Conservation (phyloP, 495 filamentous ascomycete genomes). For the Penicillium parvum region DNA sequence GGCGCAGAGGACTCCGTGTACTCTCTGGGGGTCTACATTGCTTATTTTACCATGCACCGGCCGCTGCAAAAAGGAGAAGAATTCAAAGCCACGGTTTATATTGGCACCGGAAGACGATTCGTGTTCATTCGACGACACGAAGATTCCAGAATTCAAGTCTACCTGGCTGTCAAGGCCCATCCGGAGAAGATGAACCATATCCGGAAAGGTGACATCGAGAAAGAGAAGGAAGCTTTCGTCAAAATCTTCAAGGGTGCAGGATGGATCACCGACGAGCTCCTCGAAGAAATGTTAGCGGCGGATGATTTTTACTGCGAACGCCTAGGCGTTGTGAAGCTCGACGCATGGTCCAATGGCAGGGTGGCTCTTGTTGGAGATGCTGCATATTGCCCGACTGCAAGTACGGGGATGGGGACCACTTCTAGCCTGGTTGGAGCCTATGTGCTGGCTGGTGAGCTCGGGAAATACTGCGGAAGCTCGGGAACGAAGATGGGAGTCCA, state of each 20-base stretch:
- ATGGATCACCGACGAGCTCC: slow-evolving; percentile 39
- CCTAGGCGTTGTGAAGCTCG: slow-evolving; percentile 36
- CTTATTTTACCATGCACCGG: slow-evolving; percentile 38
- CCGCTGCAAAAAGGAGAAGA: slow-evolving; percentile 28
- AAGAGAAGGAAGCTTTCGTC: slow-evolving; percentile 35
- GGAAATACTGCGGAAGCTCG: slow-evolving; percentile 20
- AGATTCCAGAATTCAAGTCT: slow-evolving; percentile 36
- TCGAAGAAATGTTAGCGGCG: slow-evolving; percentile 34
- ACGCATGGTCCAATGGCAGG: slow-evolving; percentile 41
- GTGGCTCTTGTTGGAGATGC: slow-evolving; percentile 55
- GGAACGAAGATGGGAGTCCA: too few relatives aligned
- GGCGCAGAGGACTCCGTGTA: slow-evolving; percentile 21
- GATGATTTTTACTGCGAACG: slow-evolving; percentile 48
- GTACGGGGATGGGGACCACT: slow-evolving; percentile 49
- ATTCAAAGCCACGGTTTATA: slow-evolving; percentile 29
- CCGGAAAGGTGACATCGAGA: slow-evolving; percentile 11
- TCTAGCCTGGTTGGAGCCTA: slow-evolving; percentile 47
- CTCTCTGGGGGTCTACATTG: slow-evolving; percentile 24
- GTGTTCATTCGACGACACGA: slow-evolving; percentile 2
- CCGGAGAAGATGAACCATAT: too few relatives aligned
- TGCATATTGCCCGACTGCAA: slow-evolving; percentile 44
- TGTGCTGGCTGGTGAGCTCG: slow-evolving; percentile 50
- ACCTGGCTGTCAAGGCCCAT: too few relatives aligned
- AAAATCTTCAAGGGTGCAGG: slow-evolving; percentile 40
- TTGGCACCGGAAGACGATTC: slow-evolving; percentile 18